phyloP scores from a whole-genome alignment of 2,329 filamentous ascomycete genomes.

The Beauveria scarabaeidicola region DNA sequence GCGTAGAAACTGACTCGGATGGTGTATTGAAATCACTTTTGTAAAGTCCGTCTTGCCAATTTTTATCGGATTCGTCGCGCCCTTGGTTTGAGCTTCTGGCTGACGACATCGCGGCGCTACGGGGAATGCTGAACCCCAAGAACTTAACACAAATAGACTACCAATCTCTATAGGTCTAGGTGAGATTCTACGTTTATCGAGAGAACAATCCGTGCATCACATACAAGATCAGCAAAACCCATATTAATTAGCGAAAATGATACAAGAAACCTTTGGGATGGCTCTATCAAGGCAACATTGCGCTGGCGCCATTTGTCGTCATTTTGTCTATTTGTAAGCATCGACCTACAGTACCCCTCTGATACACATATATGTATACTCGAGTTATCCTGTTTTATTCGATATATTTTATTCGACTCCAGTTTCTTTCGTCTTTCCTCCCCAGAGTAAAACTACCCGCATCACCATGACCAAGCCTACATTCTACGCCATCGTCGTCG shows the following conservation, averaged over 20 bases:
- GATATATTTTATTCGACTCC: neutral
- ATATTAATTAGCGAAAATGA: conserved; percentile 3
- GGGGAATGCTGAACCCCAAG: neutral
- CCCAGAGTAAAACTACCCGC: no score
- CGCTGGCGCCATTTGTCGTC: conserved; percentile 7
- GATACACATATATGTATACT: neutral
- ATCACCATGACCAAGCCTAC: conserved; percentile 25
- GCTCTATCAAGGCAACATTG: neutral
- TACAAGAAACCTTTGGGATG: neutral
- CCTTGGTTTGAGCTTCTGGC: no score
- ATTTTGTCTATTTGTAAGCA: conserved; percentile 8
- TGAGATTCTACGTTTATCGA: no score
- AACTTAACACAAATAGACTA: no score
- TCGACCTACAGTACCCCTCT: neutral
- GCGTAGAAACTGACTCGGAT: no score
- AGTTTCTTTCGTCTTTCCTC: neutral
- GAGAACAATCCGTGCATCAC: no score
- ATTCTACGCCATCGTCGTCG: conserved; percentile 61
- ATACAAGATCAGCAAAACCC: neutral
- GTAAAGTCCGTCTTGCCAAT: no score
- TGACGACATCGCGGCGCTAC: neutral
- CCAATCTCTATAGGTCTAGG: no score
- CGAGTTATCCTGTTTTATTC: no score
- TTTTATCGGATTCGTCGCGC: no score
- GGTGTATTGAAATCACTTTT: no score